These are phyloP conservation scores for Linnemannia exigua DNA, from an alignment of 192 early-diverging fungal species.

Conservation along the genomic window DNA sequence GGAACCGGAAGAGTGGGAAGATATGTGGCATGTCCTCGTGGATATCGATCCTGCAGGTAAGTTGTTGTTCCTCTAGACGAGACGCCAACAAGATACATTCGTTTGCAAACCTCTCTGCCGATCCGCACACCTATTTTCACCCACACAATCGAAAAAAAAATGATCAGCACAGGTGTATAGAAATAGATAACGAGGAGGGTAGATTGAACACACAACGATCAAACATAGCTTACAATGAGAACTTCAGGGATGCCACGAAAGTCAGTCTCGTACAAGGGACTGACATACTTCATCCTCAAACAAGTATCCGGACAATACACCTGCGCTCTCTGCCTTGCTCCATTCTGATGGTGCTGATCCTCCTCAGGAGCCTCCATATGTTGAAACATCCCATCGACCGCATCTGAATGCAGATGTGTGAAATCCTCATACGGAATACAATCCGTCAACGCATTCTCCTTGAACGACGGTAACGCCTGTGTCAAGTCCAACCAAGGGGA, in stretches of 20 bases:
- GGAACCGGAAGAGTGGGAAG: constrained; percentile 59
- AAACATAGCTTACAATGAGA: constrained; percentile 57
- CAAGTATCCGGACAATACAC: constrained; percentile 54
- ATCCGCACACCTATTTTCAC: constrained; percentile 53
- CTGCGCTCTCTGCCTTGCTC: constrained; percentile 37
- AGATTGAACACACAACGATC: background rate
- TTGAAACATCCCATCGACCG: constrained; percentile 48
- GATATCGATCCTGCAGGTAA: constrained; percentile 41
- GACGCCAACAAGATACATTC: constrained; percentile 58
- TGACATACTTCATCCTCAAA: constrained; percentile 59
- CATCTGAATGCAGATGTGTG: constrained; percentile 26
- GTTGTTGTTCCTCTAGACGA: constrained; percentile 37
- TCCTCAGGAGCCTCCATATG: constrained; percentile 19
- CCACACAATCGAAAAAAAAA: background rate
- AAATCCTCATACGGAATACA: constrained; percentile 61
- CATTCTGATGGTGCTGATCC: background rate
- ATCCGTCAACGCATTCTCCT: constrained; percentile 56
- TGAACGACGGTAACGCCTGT: constrained; percentile 63
- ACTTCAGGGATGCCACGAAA: constrained; percentile 57
- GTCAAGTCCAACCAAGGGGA: constrained; percentile 77
- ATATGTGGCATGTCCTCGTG: constrained; percentile 65
- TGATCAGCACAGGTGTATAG: background rate
- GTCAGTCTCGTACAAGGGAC: constrained; percentile 56
- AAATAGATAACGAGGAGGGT: background rate
- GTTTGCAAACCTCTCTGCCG: constrained; percentile 60